Conservation (phyloP, 2,329 filamentous ascomycete species). For the Colletotrichum gloeosporioides region DNA sequence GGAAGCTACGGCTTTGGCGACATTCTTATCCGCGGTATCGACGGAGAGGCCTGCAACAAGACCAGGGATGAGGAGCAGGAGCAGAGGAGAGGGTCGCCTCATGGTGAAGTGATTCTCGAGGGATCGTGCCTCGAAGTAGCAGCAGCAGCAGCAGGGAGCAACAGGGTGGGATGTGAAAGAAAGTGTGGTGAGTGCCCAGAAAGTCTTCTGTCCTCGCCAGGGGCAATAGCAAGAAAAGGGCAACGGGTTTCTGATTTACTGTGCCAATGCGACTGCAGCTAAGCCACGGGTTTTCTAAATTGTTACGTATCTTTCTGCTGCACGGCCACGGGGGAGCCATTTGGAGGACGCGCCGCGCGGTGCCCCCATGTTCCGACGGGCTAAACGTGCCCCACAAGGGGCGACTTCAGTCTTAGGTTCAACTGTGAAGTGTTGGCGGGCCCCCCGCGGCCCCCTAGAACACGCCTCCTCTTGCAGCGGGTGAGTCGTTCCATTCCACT, state of each 20-base stretch:
- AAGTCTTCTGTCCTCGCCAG: not conserved
- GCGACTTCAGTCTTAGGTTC: not conserved
- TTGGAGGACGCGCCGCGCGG: conserved; percentile 13
- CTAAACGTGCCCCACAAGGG: conserved; percentile 8
- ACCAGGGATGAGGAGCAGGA: conserved; percentile 66
- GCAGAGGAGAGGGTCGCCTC: conserved; percentile 61
- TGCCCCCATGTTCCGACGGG: conserved; percentile 4
- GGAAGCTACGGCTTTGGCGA: conserved; percentile 29
- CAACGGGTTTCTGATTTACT: conserved; percentile 9
- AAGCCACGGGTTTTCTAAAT: conserved; percentile 14
- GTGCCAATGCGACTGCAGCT: conserved; percentile 13
- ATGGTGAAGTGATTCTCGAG: conserved; percentile 45
- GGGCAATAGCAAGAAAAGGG: conserved; percentile 3
- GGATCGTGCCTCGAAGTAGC: not conserved
- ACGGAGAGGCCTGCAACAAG: conserved; percentile 48
- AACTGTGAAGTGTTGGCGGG: not conserved
- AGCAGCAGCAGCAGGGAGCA: not conserved
- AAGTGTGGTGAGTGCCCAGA: not conserved
- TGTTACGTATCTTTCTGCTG: conserved; percentile 20
- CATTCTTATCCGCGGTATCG: conserved; percentile 26
- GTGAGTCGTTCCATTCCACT: not conserved
- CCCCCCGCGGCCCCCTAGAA: not conserved
- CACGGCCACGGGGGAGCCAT: conserved; percentile 18
- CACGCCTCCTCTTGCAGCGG: not conserved
- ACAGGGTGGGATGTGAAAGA: not conserved